These are phyloP conservation scores for Pisolithus tinctorius DNA, from an alignment of 768 basidiomycete genomes.

Conservation along the genomic window DNA sequence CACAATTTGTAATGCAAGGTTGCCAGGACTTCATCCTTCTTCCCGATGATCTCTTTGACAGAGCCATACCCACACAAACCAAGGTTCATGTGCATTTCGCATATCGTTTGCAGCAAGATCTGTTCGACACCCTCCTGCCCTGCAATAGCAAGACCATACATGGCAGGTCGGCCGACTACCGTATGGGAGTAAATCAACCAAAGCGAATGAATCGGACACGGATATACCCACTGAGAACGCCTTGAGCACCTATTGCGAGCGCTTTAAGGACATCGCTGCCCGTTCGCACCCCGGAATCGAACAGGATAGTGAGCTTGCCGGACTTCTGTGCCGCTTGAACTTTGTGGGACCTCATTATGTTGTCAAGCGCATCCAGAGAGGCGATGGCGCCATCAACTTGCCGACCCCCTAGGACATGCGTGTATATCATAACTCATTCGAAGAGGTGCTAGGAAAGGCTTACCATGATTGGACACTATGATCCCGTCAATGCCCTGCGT, in stretches of 20 bases:
- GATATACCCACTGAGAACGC: conserved; percentile 55
- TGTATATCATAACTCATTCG: not conserved
- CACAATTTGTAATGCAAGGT: conserved; percentile 15
- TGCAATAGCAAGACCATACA: conserved; percentile 64
- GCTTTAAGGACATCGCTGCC: conserved; percentile 84
- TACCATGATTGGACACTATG: conserved; percentile 39
- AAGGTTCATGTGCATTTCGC: conserved; percentile 61
- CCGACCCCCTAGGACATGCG: conserved; percentile 46
- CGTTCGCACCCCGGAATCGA: conserved; percentile 67
- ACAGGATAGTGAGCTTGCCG: conserved; percentile 65
- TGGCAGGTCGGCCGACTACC: conserved; percentile 65
- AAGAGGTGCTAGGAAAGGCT: not conserved
- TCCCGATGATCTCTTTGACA: conserved; percentile 57
- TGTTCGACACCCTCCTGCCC: conserved; percentile 74
- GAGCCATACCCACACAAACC: conserved; percentile 54
- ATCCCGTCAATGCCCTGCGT: conserved; percentile 38
- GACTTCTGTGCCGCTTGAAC: conserved; percentile 50
- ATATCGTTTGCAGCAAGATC: conserved; percentile 58
- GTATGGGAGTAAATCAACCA: not conserved
- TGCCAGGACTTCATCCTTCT: conserved; percentile 29
- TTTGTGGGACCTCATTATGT: conserved; percentile 56
- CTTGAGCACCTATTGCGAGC: conserved; percentile 80
- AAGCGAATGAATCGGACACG: not conserved
- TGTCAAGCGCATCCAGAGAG: conserved; percentile 65
- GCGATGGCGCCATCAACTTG: conserved; percentile 78